phyloP scores from a whole-genome alignment of 2,329 filamentous ascomycete species.

The Huntiella decipiens region DNA sequence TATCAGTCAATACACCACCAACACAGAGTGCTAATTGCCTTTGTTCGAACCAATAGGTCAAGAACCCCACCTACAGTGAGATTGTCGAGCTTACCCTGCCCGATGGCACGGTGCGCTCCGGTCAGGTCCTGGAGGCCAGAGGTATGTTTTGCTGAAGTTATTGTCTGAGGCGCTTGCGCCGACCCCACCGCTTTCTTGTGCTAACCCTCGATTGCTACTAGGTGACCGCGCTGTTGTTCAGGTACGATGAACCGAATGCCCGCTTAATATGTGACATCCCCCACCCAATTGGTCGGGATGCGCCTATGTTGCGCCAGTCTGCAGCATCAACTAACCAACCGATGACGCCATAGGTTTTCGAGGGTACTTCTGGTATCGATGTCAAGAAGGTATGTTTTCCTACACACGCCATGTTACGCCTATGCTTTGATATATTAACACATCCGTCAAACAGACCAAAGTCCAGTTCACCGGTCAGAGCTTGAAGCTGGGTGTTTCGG shows the following conservation, averaged over 20 bases:
- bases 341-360: constrained; percentile 56
- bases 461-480: constrained; percentile 95
- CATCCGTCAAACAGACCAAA: constrained; percentile 45
- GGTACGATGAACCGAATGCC: constrained; percentile 30
- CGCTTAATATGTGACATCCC: no score
- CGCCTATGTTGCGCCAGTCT: background rate
- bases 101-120: constrained; percentile 82
- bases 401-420: background rate
- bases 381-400: constrained; percentile 68
- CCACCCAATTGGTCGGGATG: background rate
- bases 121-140: constrained; percentile 93
- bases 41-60: constrained; percentile 44
- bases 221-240: constrained; percentile 89
- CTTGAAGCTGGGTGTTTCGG: constrained; percentile 94
- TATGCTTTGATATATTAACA: constrained; percentile 14
- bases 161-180: background rate
- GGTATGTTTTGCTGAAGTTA: constrained; percentile 33
- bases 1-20: no score
- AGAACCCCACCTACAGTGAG: constrained; percentile 94
- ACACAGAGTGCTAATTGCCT: no score
- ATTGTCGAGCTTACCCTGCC: constrained; percentile 91
- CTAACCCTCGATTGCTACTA: constrained; percentile 20
- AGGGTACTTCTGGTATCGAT: constrained; percentile 92
- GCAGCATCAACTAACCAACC: background rate
- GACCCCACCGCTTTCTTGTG: background rate